phyloP scores from a whole-genome alignment of 208 protist genomes.

The Trypanosoma theileri region DNA sequence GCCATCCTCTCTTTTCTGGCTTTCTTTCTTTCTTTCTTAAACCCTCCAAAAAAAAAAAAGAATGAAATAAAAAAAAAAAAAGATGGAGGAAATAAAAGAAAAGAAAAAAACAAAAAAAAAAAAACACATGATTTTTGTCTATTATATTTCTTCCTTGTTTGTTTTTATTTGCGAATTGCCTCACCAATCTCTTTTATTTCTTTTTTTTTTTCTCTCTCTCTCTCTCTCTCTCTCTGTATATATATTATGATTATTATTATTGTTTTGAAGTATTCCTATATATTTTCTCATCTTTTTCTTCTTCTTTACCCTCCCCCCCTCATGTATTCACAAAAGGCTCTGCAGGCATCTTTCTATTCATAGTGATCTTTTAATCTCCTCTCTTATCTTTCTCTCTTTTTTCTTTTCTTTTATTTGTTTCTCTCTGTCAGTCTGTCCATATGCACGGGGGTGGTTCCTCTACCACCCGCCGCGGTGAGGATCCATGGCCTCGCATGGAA shows the following conservation, averaged over 20 bases:
- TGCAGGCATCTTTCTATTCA: background rate
- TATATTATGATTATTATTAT: no score
- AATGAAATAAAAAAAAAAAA: no score
- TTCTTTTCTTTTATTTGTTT: slow-evolving; percentile 1
- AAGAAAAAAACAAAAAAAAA: no score
- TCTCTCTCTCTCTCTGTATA: slow-evolving; percentile 2
- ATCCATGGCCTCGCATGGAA: slow-evolving; percentile 85
- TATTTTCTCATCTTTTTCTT: background rate
- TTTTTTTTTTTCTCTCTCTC: background rate
- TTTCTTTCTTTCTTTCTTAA: background rate
- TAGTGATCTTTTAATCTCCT: background rate
- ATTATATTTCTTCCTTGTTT: no score
- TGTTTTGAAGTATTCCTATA: background rate
- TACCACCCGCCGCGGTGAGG: slow-evolving; percentile 42
- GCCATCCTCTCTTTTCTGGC: background rate
- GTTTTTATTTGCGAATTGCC: background rate
- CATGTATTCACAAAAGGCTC: background rate
- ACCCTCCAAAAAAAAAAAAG: no score
- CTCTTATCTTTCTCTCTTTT: slow-evolving; percentile 23
- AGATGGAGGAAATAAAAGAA: no score
- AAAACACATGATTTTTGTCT: no score
- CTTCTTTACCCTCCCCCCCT: slow-evolving; percentile 10
- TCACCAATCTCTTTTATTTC: background rate
- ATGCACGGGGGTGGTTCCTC: background rate
- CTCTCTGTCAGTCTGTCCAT: background rate